Evolutionary conservation across 2,329 filamentous ascomycete species (phyloP).

Genomic region (Phyllosticta citriasiana): DNA sequence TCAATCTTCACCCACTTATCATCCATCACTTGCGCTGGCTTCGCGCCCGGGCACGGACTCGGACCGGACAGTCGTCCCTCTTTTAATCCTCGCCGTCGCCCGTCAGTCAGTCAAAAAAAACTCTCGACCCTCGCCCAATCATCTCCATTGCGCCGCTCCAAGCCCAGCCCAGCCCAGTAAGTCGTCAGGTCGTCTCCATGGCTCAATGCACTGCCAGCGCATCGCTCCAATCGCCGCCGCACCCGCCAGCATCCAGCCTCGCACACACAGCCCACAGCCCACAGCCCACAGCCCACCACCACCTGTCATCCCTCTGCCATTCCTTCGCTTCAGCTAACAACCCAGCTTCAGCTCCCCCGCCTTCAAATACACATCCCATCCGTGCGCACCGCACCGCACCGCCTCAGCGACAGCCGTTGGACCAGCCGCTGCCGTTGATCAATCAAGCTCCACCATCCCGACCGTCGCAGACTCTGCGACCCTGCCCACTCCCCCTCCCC

Average conservation of each 20-base stretch:
- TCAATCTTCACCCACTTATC: no score
- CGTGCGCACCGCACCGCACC: conserved; percentile 1
- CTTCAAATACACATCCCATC: not conserved
- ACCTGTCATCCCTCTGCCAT: not conserved
- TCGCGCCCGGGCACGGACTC: not conserved
- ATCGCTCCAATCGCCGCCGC: conserved; percentile 32
- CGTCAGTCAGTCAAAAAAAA: not conserved
- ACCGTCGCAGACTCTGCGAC: conserved; percentile 10
- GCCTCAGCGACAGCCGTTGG: not conserved
- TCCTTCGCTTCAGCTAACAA: not conserved
- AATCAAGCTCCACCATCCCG: conserved; percentile 1
- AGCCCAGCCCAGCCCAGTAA: not conserved
- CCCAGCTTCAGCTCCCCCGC: not conserved
- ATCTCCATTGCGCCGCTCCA: not conserved
- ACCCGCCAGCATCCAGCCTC: conserved; percentile 16
- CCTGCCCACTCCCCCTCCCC: conserved; percentile 20
- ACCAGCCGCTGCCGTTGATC: not conserved
- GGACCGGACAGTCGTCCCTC: not conserved
- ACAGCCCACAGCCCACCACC: conserved; percentile 13
- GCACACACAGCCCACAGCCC: conserved; percentile 6
- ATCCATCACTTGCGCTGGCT: not conserved
- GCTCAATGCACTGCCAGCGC: conserved; percentile 31
- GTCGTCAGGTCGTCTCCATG: not conserved
- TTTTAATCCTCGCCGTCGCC: not conserved
- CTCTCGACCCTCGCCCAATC: not conserved